A percentile compares a stretch with the other conserved stretches of the same genome.
These are phyloP conservation scores for Colletotrichum limetticola DNA, from an alignment of 2,329 filamentous ascomycete genomes.

Conservation along the genomic window DNA sequence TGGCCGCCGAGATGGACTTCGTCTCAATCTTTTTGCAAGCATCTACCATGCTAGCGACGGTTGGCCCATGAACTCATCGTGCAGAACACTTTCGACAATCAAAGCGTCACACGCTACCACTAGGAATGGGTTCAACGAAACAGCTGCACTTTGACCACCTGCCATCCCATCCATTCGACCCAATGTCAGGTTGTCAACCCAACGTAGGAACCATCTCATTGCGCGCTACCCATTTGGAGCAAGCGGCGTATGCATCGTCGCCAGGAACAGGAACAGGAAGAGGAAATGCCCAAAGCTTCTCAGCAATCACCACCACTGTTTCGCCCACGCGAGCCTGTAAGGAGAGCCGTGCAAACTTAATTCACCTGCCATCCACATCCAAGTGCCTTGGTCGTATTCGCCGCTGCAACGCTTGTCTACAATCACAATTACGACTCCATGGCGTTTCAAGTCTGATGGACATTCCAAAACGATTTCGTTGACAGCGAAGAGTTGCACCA, in stretches of 20 bases:
- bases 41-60: not conserved
- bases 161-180: slow-evolving; percentile 8
- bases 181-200: not conserved
- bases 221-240: slow-evolving; percentile 5
- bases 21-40: not conserved
- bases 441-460: slow-evolving; percentile 13
- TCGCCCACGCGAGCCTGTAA: not conserved
- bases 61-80: not conserved
- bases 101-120: not conserved
- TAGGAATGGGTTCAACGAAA: not conserved
- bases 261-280: not conserved
- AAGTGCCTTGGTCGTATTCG: not conserved
- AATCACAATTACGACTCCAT: slow-evolving; percentile 4
- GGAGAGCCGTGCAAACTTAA: slow-evolving; percentile 7
- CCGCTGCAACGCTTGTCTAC: not conserved
- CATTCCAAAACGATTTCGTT: slow-evolving; percentile 1
- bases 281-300: not conserved
- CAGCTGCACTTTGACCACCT: slow-evolving; percentile 20
- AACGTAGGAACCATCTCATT: not conserved
- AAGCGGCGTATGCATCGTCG: not conserved
- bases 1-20: not conserved
- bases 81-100: not conserved
- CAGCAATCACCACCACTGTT: not conserved
- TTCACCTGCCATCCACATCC: slow-evolving; percentile 12
- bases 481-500: not conserved